phyloP scores from a whole-genome alignment of 2,329 filamentous ascomycete species.

The Coniochaeta prunicola region DNA sequence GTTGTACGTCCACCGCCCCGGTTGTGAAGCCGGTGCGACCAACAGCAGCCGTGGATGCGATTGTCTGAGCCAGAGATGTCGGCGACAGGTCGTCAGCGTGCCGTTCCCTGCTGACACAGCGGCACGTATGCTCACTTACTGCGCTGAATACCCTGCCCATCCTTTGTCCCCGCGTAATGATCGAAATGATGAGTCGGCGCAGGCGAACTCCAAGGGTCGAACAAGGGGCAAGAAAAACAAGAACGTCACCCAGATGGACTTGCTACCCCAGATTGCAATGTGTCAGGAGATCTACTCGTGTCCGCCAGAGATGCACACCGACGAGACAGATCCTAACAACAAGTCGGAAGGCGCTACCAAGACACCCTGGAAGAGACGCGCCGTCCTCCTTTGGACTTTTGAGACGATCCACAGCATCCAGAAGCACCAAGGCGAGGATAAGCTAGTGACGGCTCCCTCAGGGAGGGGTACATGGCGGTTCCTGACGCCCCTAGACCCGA shows the following conservation, averaged over 20 bases:
- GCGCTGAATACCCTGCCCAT: constrained; percentile 42
- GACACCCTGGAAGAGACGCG: constrained; percentile 46
- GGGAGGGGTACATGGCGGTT: constrained; percentile 53
- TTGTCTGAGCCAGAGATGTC: constrained; percentile 33
- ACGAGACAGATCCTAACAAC: constrained; percentile 7
- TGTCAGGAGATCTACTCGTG: constrained; percentile 59
- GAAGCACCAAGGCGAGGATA: constrained; percentile 14
- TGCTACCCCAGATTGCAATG: constrained; percentile 57
- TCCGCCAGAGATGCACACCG: constrained; percentile 28
- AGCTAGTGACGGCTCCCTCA: constrained; percentile 39
- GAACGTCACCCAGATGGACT: constrained; percentile 41
- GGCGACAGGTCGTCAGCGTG: constrained; percentile 42
- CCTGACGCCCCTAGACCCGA: constrained; percentile 52
- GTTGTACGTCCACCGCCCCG: constrained; percentile 38
- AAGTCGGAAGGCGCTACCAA: constrained; percentile 5
- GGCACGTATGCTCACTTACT: constrained; percentile 51
- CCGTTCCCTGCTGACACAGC: constrained; percentile 52
- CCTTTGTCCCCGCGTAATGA: constrained; percentile 16
- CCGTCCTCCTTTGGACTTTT: constrained; percentile 58
- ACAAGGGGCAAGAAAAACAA: constrained; percentile 17
- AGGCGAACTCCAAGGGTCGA: constrained; percentile 8
- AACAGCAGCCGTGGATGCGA: constrained; percentile 35
- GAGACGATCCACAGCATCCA: constrained; percentile 38
- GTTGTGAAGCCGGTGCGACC: constrained; percentile 34
- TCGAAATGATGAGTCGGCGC: constrained; percentile 12